Evolutionary conservation across 176 grass and related monocot genomes (phyloP), one percentile per base, ranked within the genome.

Genomic region (Oryza glumipatula): DNA sequence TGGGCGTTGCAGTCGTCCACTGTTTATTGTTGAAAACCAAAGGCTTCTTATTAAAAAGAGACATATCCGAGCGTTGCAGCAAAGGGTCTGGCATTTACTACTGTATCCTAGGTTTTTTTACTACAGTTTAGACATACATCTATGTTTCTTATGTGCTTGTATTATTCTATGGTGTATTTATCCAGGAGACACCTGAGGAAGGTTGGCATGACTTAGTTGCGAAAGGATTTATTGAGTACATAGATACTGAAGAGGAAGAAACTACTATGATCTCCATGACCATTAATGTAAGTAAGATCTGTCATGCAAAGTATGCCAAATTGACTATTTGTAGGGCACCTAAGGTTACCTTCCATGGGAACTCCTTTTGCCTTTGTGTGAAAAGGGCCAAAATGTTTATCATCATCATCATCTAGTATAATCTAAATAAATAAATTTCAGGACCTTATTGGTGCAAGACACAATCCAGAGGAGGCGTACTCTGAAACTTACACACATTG

Each of bases 211-310:
- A 96, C 77, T 86, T 99, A 65, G 91, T 99, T 67, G 84, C 89
- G 35, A 99, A 99, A 90, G 96, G 96, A 81, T 96, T 88, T 85
- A 96, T 96, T 76, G 96, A 99, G 66, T 96, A 96, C 76, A 96
- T 99, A 85, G 96, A 99, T 71, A 96, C 96, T 8, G 91, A 96
- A 87, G 96, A 99, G 77, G 96, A 99, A 85, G 96, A 99, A 73
- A 99, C 91, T 76, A 96, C 96, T 49, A 92, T 99, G 96, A 99
- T 99, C 47, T 94, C 93, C 32, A 99, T 99, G 96, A 99, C 93
- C 36, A 96, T 99, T 76, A 94, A 76, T 84, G 96, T 96, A 87
- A 94, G 89, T 86, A 30, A 39, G 52, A 76, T 86, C 78, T 83
- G 24, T 54, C 65, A 30, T 67, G 64, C 72, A 64, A 48, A 65